Conservation (phyloP, 495 filamentous ascomycete genomes). For the Aspergillus kassunensis region DNA sequence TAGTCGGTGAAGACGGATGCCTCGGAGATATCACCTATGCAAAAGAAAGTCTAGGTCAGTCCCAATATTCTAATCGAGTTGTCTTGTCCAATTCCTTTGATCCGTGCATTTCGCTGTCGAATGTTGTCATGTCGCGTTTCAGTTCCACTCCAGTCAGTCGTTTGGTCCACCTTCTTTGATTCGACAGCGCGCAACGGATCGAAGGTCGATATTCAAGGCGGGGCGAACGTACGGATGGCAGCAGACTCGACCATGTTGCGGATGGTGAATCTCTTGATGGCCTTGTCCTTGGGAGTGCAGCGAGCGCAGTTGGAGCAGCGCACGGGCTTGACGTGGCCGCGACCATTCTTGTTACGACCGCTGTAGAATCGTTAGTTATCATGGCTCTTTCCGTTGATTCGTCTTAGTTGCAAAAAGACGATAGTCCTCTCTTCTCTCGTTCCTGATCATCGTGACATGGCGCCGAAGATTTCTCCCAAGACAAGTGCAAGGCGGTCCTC, state of each 20-base stretch:
- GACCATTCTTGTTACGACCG: constrained; percentile 99
- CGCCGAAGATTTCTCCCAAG: not conserved
- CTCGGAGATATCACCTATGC: constrained; percentile 97
- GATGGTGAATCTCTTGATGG: constrained; percentile 99
- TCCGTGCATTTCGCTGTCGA: constrained; percentile 9
- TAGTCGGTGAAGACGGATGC: constrained; percentile 99
- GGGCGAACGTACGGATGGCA: constrained; percentile 85
- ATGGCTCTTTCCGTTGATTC: not conserved
- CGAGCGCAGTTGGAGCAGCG: constrained; percentile 99
- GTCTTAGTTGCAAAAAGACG: not conserved
- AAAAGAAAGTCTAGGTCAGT: constrained; percentile 13
- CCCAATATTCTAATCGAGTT: not conserved
- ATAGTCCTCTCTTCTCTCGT: constrained; percentile 5
- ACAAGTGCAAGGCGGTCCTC: constrained; percentile 14
- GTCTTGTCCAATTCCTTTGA: not conserved
- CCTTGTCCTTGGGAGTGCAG: constrained; percentile 99
- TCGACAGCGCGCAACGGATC: constrained; percentile 18
- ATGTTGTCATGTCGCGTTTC: constrained; percentile 8
- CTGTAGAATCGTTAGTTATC: constrained; percentile 42
- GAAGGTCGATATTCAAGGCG: constrained; percentile 8
- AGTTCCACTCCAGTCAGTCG: not conserved
- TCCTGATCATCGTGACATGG: constrained; percentile 1
- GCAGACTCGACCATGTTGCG: constrained; percentile 99
- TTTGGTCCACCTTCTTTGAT: constrained; percentile 7
- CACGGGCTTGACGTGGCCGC: constrained; percentile 99